A percentile compares a stretch with the other conserved stretches of the same genome.
phyloP scores from a whole-genome alignment of 2,329 filamentous ascomycete species.

The Bertia moriformis region DNA sequence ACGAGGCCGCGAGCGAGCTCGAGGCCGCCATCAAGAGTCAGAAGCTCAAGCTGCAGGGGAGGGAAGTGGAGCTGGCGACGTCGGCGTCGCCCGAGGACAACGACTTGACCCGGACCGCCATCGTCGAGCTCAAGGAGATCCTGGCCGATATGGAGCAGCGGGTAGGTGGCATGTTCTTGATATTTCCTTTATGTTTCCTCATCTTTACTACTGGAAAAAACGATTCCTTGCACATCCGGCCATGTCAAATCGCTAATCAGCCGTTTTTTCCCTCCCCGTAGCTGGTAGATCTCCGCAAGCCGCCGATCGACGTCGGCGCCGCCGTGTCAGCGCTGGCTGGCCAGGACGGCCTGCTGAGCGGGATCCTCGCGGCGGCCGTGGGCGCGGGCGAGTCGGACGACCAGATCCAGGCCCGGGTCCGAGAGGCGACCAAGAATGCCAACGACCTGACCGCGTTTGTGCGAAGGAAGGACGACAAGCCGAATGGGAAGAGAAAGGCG shows the following conservation, averaged over 20 bases:
- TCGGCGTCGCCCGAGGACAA: conserved; percentile 53
- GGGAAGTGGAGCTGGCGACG: conserved; percentile 51
- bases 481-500: no score
- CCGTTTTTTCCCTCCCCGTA: conserved; percentile 12
- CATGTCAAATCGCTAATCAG: conserved; percentile 5
- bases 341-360: no score
- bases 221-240: conserved; percentile 8
- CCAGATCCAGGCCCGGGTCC: conserved; percentile 55
- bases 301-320: conserved; percentile 41
- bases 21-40: conserved; percentile 62
- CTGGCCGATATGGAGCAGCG: conserved; percentile 66
- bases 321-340: conserved; percentile 34
- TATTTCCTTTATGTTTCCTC: conserved; percentile 5
- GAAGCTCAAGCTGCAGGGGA: conserved; percentile 53
- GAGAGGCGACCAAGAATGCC: conserved; percentile 59
- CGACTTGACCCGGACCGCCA: conserved; percentile 43
- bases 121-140: conserved; percentile 64
- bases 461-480: no score
- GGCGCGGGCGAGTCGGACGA: conserved; percentile 42
- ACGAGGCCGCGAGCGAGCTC: conserved; percentile 58
- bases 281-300: conserved; percentile 55
- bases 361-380: conserved; percentile 49
- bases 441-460: conserved; percentile 58
- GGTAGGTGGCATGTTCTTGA: no score
- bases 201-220: neutral